A percentile compares a stretch with the other conserved stretches of the same genome.
Conservation (phyloP, 2,329 filamentous ascomycete species). For the Pyricularia grisea region DNA sequence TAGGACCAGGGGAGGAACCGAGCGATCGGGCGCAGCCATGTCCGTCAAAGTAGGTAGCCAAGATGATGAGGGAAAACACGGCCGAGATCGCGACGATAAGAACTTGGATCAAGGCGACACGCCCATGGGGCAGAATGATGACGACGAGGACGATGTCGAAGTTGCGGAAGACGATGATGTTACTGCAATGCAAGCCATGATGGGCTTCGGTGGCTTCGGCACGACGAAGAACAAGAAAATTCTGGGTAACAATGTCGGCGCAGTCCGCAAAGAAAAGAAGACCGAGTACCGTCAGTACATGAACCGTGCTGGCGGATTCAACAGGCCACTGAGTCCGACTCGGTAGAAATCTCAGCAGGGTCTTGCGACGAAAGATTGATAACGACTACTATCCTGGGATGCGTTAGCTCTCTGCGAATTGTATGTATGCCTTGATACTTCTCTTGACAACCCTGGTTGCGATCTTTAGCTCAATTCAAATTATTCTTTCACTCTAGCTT, state of each 20-base stretch:
- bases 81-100: not conserved
- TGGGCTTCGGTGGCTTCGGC: constrained; percentile 84
- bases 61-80: not conserved
- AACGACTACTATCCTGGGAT: not conserved
- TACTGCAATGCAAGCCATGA: constrained; percentile 69
- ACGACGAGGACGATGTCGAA: constrained; percentile 37
- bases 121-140: constrained; percentile 10
- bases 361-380: not conserved
- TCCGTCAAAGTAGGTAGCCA: constrained; percentile 5
- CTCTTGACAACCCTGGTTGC: not conserved
- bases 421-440: not conserved
- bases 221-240: constrained; percentile 86
- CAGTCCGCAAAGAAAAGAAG: constrained; percentile 85
- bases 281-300: constrained; percentile 96
- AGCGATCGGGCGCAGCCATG: not conserved
- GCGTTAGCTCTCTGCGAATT: not conserved
- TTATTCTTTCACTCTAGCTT: not conserved
- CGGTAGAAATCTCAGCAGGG: constrained; percentile 16
- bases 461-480: not conserved
- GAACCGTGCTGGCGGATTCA: constrained; percentile 76
- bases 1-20: not conserved
- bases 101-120: not conserved
- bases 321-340: constrained; percentile 60
- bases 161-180: constrained; percentile 55
- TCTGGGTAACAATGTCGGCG: constrained; percentile 75